phyloP scores from a whole-genome alignment of 202 grass and related monocot species.

The Dendrocalamus latiflorus region DNA sequence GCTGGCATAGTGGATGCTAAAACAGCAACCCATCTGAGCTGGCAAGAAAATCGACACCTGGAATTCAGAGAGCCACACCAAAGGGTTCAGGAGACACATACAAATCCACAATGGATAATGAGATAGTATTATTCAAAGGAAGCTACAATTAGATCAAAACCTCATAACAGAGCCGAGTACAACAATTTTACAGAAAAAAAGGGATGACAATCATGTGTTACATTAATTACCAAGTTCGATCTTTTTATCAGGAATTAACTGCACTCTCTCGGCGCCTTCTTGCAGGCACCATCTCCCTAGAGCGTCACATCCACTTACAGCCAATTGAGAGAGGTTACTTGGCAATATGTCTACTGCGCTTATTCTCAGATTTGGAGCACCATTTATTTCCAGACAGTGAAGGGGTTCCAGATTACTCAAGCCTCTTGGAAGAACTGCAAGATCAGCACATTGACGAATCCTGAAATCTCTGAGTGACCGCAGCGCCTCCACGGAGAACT shows the following conservation, averaged over 20 bases:
- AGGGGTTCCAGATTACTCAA: slow-evolving; percentile 1
- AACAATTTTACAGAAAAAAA: no score
- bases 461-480: slow-evolving; percentile 6
- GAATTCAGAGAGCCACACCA: no score
- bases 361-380: background rate
- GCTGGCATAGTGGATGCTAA: no score
- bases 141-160: no score
- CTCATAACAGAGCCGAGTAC: no score
- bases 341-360: slow-evolving; percentile 21
- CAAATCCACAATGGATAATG: no score
- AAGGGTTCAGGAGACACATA: no score
- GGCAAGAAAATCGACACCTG: no score
- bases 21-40: no score
- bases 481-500: slow-evolving; percentile 11
- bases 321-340: background rate
- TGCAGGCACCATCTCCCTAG: background rate
- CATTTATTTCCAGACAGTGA: background rate
- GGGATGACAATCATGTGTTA: no score
- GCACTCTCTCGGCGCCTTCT: slow-evolving; percentile 18
- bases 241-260: background rate
- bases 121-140: no score
- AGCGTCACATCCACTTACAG: background rate
- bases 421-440: slow-evolving; percentile 23
- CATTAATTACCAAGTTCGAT: no score
- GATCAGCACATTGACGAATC: slow-evolving; percentile 15